A percentile compares a stretch with the other conserved stretches of the same genome.
These are phyloP conservation scores for Didymella exigua DNA, from an alignment of 2,329 filamentous ascomycete species.

Conservation along the genomic window DNA sequence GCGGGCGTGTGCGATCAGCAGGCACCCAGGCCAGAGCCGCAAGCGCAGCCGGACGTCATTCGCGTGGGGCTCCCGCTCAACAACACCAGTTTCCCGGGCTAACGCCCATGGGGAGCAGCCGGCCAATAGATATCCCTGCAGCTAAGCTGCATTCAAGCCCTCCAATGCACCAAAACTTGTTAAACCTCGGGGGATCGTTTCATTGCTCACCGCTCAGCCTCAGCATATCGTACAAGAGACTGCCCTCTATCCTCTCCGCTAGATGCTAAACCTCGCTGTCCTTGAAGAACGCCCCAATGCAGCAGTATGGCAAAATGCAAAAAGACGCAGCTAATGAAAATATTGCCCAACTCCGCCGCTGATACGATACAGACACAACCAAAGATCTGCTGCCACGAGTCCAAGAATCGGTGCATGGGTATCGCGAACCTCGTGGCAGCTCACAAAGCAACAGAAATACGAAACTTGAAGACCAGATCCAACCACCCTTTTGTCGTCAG, in stretches of 20 bases:
- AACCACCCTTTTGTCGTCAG: conserved; percentile 28
- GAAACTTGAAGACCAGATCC: conserved; percentile 31
- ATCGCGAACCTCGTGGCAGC: conserved; percentile 44
- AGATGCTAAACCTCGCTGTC: conserved; percentile 24
- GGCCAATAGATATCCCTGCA: conserved; percentile 14
- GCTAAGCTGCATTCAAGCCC: conserved; percentile 13
- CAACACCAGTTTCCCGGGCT: conserved; percentile 14
- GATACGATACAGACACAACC: conserved; percentile 29
- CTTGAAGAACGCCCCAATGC: conserved; percentile 18
- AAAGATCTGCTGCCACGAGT: conserved; percentile 38
- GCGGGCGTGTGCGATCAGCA: conserved; percentile 29
- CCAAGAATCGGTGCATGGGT: conserved; percentile 40
- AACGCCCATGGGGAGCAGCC: conserved; percentile 13
- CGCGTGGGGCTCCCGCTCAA: conserved; percentile 24
- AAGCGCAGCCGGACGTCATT: conserved; percentile 32
- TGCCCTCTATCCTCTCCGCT: conserved; percentile 20
- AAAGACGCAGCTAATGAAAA: conserved; percentile 29
- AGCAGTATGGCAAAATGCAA: conserved; percentile 30
- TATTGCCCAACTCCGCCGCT: conserved; percentile 44
- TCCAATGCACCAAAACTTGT: conserved; percentile 14
- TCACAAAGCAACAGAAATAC: conserved; percentile 33
- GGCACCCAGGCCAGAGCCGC: conserved; percentile 25
- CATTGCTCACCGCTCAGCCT: conserved; percentile 20
- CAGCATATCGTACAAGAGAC: conserved; percentile 30
- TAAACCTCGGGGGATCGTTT: conserved; percentile 11